These are phyloP conservation scores for Leishmania aethiopica DNA, from an alignment of 208 protist species.

Conservation along the genomic window DNA sequence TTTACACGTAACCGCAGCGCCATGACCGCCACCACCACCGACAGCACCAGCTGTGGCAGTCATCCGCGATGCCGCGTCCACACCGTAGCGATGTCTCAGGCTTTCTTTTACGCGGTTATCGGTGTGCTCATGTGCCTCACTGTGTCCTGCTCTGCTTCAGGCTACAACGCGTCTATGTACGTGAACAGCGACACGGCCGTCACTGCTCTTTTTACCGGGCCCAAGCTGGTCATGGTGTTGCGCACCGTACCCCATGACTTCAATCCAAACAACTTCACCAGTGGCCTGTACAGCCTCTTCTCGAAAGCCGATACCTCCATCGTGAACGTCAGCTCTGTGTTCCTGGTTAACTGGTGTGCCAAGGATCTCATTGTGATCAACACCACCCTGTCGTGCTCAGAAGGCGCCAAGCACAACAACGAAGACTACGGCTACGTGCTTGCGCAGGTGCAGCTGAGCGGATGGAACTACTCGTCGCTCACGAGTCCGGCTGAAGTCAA, in stretches of 20 bases:
- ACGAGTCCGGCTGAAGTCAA: background rate
- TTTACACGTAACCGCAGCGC: background rate
- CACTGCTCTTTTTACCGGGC: background rate
- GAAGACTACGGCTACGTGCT: slow-evolving; percentile 11
- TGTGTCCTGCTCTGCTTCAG: slow-evolving; percentile 3
- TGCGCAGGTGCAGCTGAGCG: slow-evolving; percentile 18
- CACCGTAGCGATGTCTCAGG: background rate
- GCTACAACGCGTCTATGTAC: slow-evolving; percentile 11
- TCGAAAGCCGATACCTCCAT: slow-evolving; percentile 5
- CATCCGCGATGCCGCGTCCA: background rate
- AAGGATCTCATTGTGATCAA: background rate
- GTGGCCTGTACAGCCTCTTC: slow-evolving; percentile 10
- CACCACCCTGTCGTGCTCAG: slow-evolving; percentile 14
- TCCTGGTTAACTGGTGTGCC: slow-evolving; percentile 24
- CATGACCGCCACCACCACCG: background rate
- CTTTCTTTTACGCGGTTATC: background rate
- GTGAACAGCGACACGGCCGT: slow-evolving; percentile 22
- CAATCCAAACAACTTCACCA: slow-evolving; percentile 3
- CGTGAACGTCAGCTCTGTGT: slow-evolving; percentile 12
- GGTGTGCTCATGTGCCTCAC: slow-evolving; percentile 4
- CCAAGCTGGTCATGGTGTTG: slow-evolving; percentile 6
- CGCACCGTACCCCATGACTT: background rate
- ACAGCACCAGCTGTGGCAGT: background rate
- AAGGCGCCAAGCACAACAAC: slow-evolving; percentile 5
- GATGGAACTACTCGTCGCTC: background rate